Evolutionary conservation across 345 rosid genomes (phyloP).

Genomic region (Rhodomyrtus tomentosa): DNA sequence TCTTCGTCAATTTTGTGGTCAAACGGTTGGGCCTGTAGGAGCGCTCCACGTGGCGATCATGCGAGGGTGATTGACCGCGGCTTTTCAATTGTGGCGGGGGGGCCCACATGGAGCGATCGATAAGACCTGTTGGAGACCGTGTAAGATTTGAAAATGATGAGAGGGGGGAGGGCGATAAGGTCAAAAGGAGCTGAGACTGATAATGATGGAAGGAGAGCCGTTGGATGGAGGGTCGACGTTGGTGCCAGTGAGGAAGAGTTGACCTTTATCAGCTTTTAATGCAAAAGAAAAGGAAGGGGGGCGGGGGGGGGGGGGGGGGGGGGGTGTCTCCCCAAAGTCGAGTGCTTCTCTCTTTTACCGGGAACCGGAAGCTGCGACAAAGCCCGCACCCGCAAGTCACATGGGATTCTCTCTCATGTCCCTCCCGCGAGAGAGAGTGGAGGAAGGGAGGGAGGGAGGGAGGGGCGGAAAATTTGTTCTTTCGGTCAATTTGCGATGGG

Average conservation of each 20-base stretch:
- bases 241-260: constrained; percentile 52
- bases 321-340: background rate
- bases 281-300: constrained; percentile 8
- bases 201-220: constrained; percentile 15
- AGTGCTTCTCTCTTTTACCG: constrained; percentile 14
- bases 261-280: constrained; percentile 37
- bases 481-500: background rate
- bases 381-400: constrained; percentile 23
- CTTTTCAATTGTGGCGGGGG: background rate
- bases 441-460: no score
- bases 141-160: background rate
- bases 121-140: constrained; percentile 17
- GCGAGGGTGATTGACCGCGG: constrained; percentile 23
- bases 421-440: background rate
- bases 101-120: constrained; percentile 1
- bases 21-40: constrained; percentile 4
- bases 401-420: constrained; percentile 23
- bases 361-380: constrained; percentile 34
- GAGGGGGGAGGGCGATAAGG: constrained; percentile 7
- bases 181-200: constrained; percentile 13
- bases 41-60: constrained; percentile 10
- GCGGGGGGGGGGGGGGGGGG: background rate
- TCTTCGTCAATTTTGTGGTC: constrained; percentile 13
- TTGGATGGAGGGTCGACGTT: constrained; percentile 21
- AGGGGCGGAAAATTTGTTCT: background rate